Evolutionary conservation across 352 stramenopile species (phyloP), one percentile per base, ranked within the genome.

Genomic region (Phytophthora parvispora): DNA sequence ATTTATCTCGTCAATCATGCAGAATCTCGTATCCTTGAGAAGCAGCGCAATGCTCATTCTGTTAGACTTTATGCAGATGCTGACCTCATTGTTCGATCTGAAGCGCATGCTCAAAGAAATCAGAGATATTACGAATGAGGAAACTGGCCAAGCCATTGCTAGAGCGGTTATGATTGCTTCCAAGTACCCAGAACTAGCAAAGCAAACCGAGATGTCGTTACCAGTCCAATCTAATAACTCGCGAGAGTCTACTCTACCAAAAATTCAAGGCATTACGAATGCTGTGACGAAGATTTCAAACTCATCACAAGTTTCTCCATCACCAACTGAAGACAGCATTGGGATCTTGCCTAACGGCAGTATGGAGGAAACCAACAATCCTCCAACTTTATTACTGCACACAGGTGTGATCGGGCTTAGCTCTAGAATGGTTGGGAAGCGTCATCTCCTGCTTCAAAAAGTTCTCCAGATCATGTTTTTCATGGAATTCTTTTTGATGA

Each of bases 1-100:
- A 1, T 86, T 73, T 18, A 69, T 87, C 15, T 64, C 78, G 3
- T 68, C 64, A 13, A 77, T 61, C 15, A 83, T 89, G 68, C 68
- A 84, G 38, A 69, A 56, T 16, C 40, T 69, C 0, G 58, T 64
- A 22, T 82, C 69, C 0, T 40, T 61, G 4, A 60, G 52, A 4
- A 80, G 73, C 1, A 73, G 69, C 5, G 27, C 67, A 5, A 36
- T 73, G 18, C 45, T 89, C 8, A 77, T 83, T 22, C 16, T 28
- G 6, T 48, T 84, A 6, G 78, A 89, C n/a, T 69, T 78, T 16
- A 38, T 57, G 0, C 77, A 83, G 8, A 32, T 77, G 15, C 71
- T 69, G 28, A 16, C 69, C 1, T 77, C 78, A 3, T 60, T 84
- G 2, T 64, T 54, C 15, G 67, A 78, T 29, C 18, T 77, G n/a